These are phyloP conservation scores for Saturnispora gosingensis DNA, from an alignment of 805 yeast species.

Conservation along the genomic window DNA sequence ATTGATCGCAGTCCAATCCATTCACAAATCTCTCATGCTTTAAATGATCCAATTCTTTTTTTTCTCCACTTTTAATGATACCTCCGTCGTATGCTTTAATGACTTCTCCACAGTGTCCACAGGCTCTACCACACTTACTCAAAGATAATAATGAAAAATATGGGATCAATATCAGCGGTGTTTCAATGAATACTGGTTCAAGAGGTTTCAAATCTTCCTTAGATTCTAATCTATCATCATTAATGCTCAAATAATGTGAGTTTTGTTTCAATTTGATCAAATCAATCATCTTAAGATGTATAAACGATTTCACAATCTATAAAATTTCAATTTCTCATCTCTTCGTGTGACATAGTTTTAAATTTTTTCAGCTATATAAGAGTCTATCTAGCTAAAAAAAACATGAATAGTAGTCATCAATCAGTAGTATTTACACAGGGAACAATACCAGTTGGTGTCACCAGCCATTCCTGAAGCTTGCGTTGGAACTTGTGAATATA, in stretches of 20 bases:
- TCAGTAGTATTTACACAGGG: constrained; percentile 17
- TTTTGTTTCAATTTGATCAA: not conserved
- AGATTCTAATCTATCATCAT: not conserved
- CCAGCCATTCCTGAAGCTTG: constrained; percentile 27
- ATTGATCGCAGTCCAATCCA: constrained; percentile 26
- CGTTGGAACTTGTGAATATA: constrained; percentile 14
- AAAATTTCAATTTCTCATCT: not conserved
- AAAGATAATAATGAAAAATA: constrained; percentile 20
- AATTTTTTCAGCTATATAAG: not conserved
- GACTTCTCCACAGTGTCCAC: constrained; percentile 26
- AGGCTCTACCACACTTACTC: constrained; percentile 25
- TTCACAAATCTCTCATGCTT: constrained; percentile 23
- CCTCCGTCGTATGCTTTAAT: constrained; percentile 26
- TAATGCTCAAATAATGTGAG: not conserved
- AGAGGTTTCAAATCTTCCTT: constrained; percentile 5
- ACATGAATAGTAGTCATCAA: not conserved
- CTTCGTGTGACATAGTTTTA: not conserved
- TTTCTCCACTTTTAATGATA: constrained; percentile 18
- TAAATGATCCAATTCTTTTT: constrained; percentile 10
- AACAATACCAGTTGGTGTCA: constrained; percentile 26
- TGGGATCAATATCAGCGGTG: constrained; percentile 24
- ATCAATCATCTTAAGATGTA: not conserved
- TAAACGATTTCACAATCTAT: not conserved
- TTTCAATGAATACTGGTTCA: constrained; percentile 22
- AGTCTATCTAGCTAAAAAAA: not conserved